phyloP scores from a whole-genome alignment of 2,329 filamentous ascomycete genomes.

The Cytospora mali region DNA sequence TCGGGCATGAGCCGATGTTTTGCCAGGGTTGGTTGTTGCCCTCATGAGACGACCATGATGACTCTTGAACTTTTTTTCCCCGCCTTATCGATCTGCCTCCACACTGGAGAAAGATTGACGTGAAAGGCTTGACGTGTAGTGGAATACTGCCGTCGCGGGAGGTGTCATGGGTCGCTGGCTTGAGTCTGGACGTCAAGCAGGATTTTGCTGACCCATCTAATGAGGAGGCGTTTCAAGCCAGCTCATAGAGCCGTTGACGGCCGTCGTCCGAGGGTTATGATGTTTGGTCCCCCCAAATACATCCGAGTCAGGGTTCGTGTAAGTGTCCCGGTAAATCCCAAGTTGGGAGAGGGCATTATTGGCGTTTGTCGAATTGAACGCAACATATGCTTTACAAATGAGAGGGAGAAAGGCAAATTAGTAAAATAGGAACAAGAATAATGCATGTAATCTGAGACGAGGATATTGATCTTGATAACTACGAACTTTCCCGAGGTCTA shows the following conservation, averaged over 20 bases:
- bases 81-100: conserved; percentile 9
- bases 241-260: conserved; percentile 7
- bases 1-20: not conserved
- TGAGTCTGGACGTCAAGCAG: conserved; percentile 23
- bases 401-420: not conserved
- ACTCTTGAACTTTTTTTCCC: conserved; percentile 18
- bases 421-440: not conserved
- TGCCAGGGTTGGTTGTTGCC: conserved; percentile 2
- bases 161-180: conserved; percentile 20
- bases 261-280: not conserved
- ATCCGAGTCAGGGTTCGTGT: conserved; percentile 21
- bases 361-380: not conserved
- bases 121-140: conserved; percentile 1
- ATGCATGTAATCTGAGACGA: not conserved
- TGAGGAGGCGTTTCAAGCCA: conserved; percentile 20
- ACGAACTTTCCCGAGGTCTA: too few species aligned
- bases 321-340: not conserved
- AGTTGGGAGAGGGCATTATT: not conserved
- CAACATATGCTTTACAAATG: not conserved
- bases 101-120: not conserved
- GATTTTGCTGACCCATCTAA: conserved; percentile 9
- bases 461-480: not conserved
- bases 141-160: too few species aligned
- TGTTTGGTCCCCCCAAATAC: not conserved
- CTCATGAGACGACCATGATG: conserved; percentile 14